A percentile compares a stretch with the other conserved stretches of the same genome.
Evolutionary conservation across 495 filamentous ascomycete species (phyloP).

Genomic region (Penicillium steckii): DNA sequence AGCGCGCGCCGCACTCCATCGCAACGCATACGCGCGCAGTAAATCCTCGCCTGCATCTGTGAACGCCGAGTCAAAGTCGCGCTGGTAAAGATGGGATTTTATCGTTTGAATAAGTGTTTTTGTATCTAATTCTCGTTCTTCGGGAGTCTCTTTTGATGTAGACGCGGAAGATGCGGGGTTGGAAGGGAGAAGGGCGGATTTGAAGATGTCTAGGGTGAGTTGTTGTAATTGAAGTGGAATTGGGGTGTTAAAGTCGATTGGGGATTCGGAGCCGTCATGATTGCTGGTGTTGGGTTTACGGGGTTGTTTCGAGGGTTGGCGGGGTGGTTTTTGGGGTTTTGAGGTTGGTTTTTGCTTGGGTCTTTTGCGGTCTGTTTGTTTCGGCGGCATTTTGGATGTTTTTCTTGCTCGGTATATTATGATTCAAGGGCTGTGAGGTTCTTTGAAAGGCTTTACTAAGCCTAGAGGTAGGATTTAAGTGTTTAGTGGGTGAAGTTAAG

Average conservation of each 20-base stretch:
- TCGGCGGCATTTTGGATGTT: not conserved
- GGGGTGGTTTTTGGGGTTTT: conserved; percentile 2
- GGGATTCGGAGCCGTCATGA: not conserved
- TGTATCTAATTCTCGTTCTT: conserved; percentile 36
- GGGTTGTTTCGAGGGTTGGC: conserved; percentile 15
- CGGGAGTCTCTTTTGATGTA: conserved; percentile 1
- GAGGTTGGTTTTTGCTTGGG: conserved; percentile 2
- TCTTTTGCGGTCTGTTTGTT: conserved; percentile 13
- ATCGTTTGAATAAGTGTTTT: conserved; percentile 67
- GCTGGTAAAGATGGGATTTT: conserved; percentile 78
- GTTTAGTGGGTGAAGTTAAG: conserved; percentile 1
- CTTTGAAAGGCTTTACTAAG: too few relatives aligned
- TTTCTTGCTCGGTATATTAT: too few relatives aligned
- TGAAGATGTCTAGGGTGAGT: conserved; percentile 74
- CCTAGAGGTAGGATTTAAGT: too few relatives aligned
- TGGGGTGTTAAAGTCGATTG: conserved; percentile 28
- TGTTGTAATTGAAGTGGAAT: conserved; percentile 63
- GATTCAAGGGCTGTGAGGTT: not conserved
- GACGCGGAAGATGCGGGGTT: conserved; percentile 2
- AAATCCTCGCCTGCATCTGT: conserved; percentile 55
- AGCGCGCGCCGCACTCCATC: conserved; percentile 83
- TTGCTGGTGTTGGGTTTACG: conserved; percentile 10
- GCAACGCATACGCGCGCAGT: conserved; percentile 75
- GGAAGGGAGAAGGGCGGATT: conserved; percentile 48
- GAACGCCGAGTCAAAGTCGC: conserved; percentile 83